Evolutionary conservation across 768 basidiomycete species (phyloP).

Genomic region (Russula sp.): DNA sequence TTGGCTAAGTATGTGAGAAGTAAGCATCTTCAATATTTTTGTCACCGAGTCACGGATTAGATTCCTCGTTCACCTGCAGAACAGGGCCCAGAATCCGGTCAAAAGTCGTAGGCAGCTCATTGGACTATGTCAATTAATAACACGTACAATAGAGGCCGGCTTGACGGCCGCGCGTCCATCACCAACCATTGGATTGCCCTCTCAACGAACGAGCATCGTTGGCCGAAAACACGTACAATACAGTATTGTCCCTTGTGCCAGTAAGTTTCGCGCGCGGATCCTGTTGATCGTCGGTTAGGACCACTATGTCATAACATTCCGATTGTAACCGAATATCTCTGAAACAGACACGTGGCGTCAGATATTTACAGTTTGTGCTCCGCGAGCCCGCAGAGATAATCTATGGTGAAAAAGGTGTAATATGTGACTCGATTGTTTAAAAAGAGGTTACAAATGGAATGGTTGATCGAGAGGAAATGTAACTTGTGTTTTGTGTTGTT

Average conservation of each 20-base stretch:
- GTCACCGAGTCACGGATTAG: slow-evolving; percentile 65
- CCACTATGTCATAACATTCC: slow-evolving; percentile 50
- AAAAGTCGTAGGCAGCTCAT: neutral
- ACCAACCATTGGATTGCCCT: slow-evolving; percentile 59
- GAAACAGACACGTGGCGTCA: neutral
- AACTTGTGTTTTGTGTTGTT: too few species aligned
- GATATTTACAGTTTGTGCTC: too few species aligned
- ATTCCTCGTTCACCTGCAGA: slow-evolving; percentile 86
- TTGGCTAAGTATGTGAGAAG: slow-evolving; percentile 28
- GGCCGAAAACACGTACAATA: slow-evolving; percentile 40
- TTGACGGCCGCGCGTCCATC: slow-evolving; percentile 45
- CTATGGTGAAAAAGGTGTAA: too few species aligned
- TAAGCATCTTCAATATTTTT: slow-evolving; percentile 62
- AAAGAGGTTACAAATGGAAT: too few species aligned
- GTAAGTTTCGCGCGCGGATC: slow-evolving; percentile 46
- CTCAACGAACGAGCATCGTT: neutral
- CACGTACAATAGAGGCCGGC: slow-evolving; percentile 42
- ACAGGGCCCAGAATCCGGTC: slow-evolving; percentile 74
- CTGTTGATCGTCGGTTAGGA: slow-evolving; percentile 50
- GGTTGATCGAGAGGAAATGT: too few species aligned
- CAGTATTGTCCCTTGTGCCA: slow-evolving; percentile 55
- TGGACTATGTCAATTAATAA: neutral
- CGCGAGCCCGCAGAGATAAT: too few species aligned
- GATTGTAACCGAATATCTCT: slow-evolving; percentile 47
- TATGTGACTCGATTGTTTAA: too few species aligned